Base-by-base conservation (phyloP, 148 eudicot species). In the Salicornia ramosissima region DNA sequence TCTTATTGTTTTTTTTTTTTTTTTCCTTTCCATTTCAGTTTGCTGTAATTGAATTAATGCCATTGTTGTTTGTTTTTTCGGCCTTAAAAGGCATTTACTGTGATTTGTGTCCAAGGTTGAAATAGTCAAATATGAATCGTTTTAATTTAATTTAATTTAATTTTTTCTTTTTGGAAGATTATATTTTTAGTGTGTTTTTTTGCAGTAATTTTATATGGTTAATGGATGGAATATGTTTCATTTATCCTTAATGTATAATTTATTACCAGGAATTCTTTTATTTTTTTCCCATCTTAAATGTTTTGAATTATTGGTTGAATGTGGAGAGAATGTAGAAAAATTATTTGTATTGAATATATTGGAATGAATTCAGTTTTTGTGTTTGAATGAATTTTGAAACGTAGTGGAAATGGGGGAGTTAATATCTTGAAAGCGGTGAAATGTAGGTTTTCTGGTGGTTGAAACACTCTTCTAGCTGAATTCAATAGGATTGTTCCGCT, bases 221-320 rank as follows among this genome's bases (percentile, higher is more conserved):
- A 11, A 12, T 21, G 7, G 40, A 36, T 36, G n/a, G 2, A 12
- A 4, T 64, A 42, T 5, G 24, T 19, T 18, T 33, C 21, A 19
- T 10, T 52, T 39, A 52, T 67, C 59, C 18, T 65, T 25, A 45
- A 64, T 18, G 65, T 76, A 9, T 10, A 54, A 36, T 36, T 36
- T n/a, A n/a, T n/a, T n/a, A n/a, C n/a, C n/a, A n/a, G 40, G 40
- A 36, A 3, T 36, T 36, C 5, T 3, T 36, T 36, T 36, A 36
- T 36, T 4, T 3, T 36, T 36, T 54, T n/a, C 2, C 16, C 29
- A 10, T 60, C 62, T 11, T 43, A 25, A 22, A 15, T 59, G 67
- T 10, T 53, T 30, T 65, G 5, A 21, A 2, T n/a, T 50, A 15
- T 25, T 28, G 49, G 30, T 53, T 26, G 43, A 29, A 59, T 13